Conservation (phyloP, 2,329 filamentous ascomycete species). For the Graphilbum fragrans region DNA sequence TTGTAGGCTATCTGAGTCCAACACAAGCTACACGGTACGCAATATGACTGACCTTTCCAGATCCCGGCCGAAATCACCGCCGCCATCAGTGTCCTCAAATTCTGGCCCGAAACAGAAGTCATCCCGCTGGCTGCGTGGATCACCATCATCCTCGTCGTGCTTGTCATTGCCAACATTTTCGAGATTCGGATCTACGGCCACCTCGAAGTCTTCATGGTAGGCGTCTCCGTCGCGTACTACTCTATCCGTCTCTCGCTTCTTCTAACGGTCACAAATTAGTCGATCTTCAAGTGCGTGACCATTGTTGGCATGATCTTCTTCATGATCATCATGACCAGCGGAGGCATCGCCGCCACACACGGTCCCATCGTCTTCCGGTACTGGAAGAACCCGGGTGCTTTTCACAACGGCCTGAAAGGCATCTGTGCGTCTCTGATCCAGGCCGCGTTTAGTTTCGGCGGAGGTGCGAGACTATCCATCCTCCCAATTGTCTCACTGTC, state of each 20-base stretch:
- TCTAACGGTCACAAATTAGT: too few relatives aligned
- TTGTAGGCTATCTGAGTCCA: too few relatives aligned
- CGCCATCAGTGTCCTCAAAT: slow-evolving; percentile 3
- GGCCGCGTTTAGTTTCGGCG: slow-evolving; percentile 7
- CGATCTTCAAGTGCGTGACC: slow-evolving; percentile 29
- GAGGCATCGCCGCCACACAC: slow-evolving; percentile 14
- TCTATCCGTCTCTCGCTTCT: too few relatives aligned
- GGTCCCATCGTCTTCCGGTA: slow-evolving; percentile 6
- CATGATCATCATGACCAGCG: slow-evolving; percentile 35
- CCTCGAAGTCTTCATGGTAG: slow-evolving; percentile 7
- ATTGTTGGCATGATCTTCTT: slow-evolving; percentile 37
- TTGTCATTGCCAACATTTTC: not conserved
- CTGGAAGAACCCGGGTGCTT: slow-evolving; percentile 23
- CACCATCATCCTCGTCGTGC: slow-evolving; percentile 1
- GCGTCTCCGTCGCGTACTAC: too few relatives aligned
- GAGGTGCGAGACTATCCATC: too few relatives aligned
- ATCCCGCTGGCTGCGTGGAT: slow-evolving; percentile 2
- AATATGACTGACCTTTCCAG: too few relatives aligned
- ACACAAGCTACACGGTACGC: too few relatives aligned
- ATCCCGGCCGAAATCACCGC: slow-evolving; percentile 4
- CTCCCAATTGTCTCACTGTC: too few relatives aligned
- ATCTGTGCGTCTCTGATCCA: slow-evolving; percentile 27
- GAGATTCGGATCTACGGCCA: slow-evolving; percentile 7
- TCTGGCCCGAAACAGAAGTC: not conserved
- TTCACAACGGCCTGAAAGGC: slow-evolving; percentile 25